A percentile compares a stretch with the other conserved stretches of the same genome.
Conservation (phyloP, 2,329 filamentous ascomycete species). For the Drechmeria coniospora region DNA sequence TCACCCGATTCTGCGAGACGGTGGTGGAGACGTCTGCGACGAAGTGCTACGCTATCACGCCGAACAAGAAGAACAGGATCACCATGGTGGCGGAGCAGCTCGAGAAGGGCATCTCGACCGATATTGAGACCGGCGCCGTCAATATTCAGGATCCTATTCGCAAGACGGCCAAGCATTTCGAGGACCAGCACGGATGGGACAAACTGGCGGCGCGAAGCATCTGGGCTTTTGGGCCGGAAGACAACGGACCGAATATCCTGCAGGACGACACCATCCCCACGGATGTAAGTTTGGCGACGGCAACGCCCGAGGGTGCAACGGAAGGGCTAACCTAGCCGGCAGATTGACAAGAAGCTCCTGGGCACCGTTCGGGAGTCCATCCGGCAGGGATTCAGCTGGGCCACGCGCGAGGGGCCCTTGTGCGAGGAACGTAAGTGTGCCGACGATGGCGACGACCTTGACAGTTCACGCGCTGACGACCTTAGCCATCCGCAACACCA, state of each 20-base stretch:
- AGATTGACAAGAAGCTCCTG: constrained; percentile 84
- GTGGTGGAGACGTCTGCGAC: constrained; percentile 94
- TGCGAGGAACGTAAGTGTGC: constrained; percentile 81
- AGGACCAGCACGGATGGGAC: constrained; percentile 95
- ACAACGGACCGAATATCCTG: constrained; percentile 85
- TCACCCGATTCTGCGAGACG: constrained; percentile 94
- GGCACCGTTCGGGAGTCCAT: constrained; percentile 82
- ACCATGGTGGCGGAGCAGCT: constrained; percentile 96
- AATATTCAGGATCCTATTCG: constrained; percentile 85
- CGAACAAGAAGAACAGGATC: constrained; percentile 98
- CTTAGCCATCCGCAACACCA: constrained; percentile 84
- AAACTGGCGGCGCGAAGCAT: constrained; percentile 86
- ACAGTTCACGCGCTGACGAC: constrained; percentile 1
- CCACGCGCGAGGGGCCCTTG: constrained; percentile 81
- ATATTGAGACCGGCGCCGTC: constrained; percentile 83
- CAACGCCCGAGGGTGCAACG: not conserved
- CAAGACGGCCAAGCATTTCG: constrained; percentile 91
- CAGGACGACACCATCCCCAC: constrained; percentile 92
- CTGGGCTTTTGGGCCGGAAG: constrained; percentile 96
- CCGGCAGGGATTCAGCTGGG: constrained; percentile 94
- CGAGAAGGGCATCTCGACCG: constrained; percentile 84
- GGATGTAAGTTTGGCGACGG: constrained; percentile 39
- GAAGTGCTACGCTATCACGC: constrained; percentile 93
- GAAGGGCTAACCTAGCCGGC: constrained; percentile 1
- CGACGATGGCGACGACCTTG: not conserved